A percentile compares a stretch with the other conserved stretches of the same genome.
phyloP scores from a whole-genome alignment of 208 protist genomes.

The Tritrichomonas foetus region DNA sequence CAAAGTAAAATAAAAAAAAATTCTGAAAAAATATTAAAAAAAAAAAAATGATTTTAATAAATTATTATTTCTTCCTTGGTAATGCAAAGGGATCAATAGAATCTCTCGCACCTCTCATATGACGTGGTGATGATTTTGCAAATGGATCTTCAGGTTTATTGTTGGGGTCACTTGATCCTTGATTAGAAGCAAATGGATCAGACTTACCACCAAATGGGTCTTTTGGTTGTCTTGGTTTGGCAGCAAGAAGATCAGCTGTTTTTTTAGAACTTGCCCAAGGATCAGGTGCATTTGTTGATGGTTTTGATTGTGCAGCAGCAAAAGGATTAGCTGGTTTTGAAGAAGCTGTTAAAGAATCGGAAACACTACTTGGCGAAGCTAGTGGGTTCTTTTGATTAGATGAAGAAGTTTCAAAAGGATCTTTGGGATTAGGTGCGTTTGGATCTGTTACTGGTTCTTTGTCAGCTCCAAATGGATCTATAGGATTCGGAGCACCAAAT shows the following conservation, averaged over 20 bases:
- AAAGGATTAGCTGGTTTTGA: background rate
- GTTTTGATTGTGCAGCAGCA: background rate
- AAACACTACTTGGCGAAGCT: background rate
- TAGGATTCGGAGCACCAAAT: background rate
- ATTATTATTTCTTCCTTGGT: background rate
- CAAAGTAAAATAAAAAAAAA: too few relatives aligned
- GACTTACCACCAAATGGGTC: too few relatives aligned
- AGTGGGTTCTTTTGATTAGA: background rate
- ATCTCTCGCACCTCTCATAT: background rate
- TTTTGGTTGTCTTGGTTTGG: background rate
- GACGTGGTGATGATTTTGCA: background rate
- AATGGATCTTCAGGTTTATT: background rate
- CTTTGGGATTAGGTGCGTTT: background rate
- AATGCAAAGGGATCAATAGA: background rate
- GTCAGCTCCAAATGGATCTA: background rate
- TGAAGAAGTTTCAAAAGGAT: background rate
- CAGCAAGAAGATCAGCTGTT: background rate
- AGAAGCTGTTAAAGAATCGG: background rate
- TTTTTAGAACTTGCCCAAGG: too few relatives aligned
- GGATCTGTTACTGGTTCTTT: background rate
- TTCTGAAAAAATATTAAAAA: too few relatives aligned
- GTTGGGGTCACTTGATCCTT: too few relatives aligned
- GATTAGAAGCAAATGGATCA: background rate
- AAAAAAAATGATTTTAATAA: too few relatives aligned
- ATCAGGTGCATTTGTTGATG: background rate